phyloP scores from a whole-genome alignment of 2,329 filamentous ascomycete species.

The Paecilomyces formosus region DNA sequence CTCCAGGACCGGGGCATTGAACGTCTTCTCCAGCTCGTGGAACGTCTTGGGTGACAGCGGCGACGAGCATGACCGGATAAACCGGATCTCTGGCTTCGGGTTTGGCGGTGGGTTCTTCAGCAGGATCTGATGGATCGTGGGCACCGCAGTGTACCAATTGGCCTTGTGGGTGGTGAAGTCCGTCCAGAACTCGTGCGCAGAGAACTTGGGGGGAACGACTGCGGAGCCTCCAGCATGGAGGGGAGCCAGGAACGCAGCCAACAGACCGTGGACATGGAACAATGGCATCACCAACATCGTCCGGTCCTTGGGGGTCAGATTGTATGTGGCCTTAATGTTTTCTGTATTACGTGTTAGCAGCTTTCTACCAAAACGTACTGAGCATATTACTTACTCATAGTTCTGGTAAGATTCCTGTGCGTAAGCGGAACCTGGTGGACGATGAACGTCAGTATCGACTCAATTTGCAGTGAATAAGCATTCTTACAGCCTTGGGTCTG shows the following conservation, averaged over 20 bases:
- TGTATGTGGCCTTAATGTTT: conserved; percentile 73
- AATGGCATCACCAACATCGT: conserved; percentile 86
- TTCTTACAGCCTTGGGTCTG: conserved; percentile 67
- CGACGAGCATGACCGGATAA: conserved; percentile 81
- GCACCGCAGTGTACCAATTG: conserved; percentile 92
- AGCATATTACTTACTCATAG: conserved; percentile 56
- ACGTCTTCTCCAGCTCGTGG: conserved; percentile 66
- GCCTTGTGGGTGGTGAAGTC: conserved; percentile 68
- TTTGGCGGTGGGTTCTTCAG: conserved; percentile 64
- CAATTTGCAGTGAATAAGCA: background rate
- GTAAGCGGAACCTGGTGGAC: conserved; percentile 60
- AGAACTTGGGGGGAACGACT: conserved; percentile 72
- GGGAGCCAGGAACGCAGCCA: conserved; percentile 74
- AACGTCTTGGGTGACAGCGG: conserved; percentile 76
- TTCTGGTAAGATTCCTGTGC: conserved; percentile 71
- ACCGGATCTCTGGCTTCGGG: conserved; percentile 66
- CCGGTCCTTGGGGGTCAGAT: conserved; percentile 62
- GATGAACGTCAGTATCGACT: conserved; percentile 4
- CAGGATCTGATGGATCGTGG: conserved; percentile 84
- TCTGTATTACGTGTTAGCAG: conserved; percentile 30
- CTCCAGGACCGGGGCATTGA: conserved; percentile 74
- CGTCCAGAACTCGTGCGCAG: conserved; percentile 72
- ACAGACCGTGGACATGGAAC: conserved; percentile 83
- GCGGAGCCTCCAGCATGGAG: conserved; percentile 70
- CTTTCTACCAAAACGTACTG: background rate